These are phyloP conservation scores for Populus alba DNA, from an alignment of 345 rosid species.

Conservation along the genomic window DNA sequence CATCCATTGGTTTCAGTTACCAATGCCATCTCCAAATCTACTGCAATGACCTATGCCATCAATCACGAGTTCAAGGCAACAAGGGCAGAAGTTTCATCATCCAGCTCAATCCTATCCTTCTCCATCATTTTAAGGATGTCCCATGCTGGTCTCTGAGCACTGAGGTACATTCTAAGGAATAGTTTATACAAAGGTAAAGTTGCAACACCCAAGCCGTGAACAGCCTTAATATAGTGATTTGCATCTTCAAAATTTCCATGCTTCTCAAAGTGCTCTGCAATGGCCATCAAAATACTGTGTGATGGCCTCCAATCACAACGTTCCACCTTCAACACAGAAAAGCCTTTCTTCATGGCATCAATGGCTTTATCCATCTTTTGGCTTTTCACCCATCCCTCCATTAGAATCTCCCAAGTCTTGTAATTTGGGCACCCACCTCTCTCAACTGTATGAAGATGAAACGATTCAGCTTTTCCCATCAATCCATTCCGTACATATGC, in stretches of 20 bases:
- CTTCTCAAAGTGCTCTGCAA: conserved; percentile 51
- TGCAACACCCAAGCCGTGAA: conserved; percentile 47
- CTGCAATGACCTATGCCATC: not conserved
- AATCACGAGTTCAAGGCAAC: not conserved
- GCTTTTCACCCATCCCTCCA: conserved; percentile 58
- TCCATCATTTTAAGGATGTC: conserved; percentile 56
- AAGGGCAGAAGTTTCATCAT: conserved; percentile 35
- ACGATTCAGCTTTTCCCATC: conserved; percentile 40
- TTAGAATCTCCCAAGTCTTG: conserved; percentile 76
- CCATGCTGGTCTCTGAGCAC: conserved; percentile 35
- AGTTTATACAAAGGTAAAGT: conserved; percentile 46
- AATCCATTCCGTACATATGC: conserved; percentile 43
- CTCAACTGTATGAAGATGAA: conserved; percentile 42
- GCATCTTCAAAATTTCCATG: conserved; percentile 48
- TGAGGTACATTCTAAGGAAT: conserved; percentile 44
- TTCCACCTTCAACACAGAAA: conserved; percentile 32
- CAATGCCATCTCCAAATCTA: not conserved
- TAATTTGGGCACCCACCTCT: conserved; percentile 63
- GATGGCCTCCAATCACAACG: conserved; percentile 58
- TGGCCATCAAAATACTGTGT: conserved; percentile 31
- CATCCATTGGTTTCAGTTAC: no score
- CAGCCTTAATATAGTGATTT: conserved; percentile 31
- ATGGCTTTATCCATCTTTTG: conserved; percentile 52
- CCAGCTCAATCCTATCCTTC: conserved; percentile 40
- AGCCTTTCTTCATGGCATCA: conserved; percentile 47